Evolutionary conservation across 164 flowering plant genomes (phyloP), one percentile per base, ranked within the genome.

Genomic region (Nelumbo lutea): DNA sequence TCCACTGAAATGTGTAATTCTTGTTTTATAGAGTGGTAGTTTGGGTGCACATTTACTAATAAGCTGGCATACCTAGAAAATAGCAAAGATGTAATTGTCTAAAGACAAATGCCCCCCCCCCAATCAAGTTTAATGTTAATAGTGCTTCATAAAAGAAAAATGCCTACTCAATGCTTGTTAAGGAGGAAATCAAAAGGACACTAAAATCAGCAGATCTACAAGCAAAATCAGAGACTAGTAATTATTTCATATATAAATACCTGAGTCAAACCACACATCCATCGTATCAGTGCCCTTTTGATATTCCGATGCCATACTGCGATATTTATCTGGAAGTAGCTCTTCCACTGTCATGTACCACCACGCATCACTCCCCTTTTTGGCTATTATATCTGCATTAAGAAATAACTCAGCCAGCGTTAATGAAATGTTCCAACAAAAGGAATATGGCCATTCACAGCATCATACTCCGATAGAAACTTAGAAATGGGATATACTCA

Each of bases 181-280:
- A 27, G 27, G 14, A 11, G 42, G 13, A 2, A 3, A 57, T 3
- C 2, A 5, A 15, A 15, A 57, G 41, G 4, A 3, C 15, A 42
- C 41, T 1, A 9, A 2, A 44, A 60, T 60, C 11, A 60, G 5
- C 62, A 60, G 13, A 46, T 60, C 45, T 41, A 14, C 45, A 39
- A 42, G 11, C n/a, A 60, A 6, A 7, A 27, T 27, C 27, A 27
- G 27, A 27, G 27, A 27, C 27, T 27, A 27, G 0, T 64, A 11
- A 64, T 46, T 51, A 40, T 61, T 41, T 9, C 43, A 41, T 40
- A 7, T 14, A 47, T 9, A 52, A 10, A 44, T 73, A 93, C 98
- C 99, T 78, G 99, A 95, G 74, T 95, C 99, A 80, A 95, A 95
- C 99, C 99, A 95, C 68, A 95, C 99, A 81, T 95, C 99, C 99